Conservation (phyloP, 208 protist genomes). For the Trypanosoma congolense region DNA sequence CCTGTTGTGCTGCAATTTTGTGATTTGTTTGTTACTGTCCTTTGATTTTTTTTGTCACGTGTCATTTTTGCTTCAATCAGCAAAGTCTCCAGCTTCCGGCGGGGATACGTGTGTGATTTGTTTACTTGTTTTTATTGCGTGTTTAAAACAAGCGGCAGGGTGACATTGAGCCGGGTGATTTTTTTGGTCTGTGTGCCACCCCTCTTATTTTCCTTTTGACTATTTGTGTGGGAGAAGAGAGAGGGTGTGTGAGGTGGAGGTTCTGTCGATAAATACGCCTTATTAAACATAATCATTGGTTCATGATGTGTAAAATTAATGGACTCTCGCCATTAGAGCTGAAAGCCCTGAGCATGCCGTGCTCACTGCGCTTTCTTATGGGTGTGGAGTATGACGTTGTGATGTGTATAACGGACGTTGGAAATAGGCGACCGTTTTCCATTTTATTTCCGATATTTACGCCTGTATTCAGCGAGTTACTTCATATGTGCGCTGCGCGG, state of each 20-base stretch:
- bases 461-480: constrained; percentile 61
- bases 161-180: too few relatives aligned
- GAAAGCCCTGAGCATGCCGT: constrained; percentile 73
- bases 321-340: constrained; percentile 66
- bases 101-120: too few relatives aligned
- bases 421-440: constrained; percentile 32
- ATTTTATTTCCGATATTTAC: constrained; percentile 68
- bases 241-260: not conserved
- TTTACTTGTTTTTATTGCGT: too few relatives aligned
- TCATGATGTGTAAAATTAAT: constrained; percentile 22
- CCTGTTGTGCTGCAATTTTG: too few relatives aligned
- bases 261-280: not conserved
- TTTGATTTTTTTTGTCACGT: too few relatives aligned
- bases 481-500: constrained; percentile 61
- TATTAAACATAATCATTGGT: not conserved
- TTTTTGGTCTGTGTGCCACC: too few relatives aligned
- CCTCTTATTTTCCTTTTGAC: too few relatives aligned
- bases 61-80: too few relatives aligned
- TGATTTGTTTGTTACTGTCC: too few relatives aligned
- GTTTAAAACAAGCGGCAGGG: too few relatives aligned
- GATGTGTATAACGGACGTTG: constrained; percentile 55
- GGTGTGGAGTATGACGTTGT: constrained; percentile 77
- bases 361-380: constrained; percentile 65
- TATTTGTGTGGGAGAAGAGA: too few relatives aligned
- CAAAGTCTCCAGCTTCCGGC: too few relatives aligned